Conservation (phyloP, 768 basidiomycete species). For the Agaricus blazei region DNA sequence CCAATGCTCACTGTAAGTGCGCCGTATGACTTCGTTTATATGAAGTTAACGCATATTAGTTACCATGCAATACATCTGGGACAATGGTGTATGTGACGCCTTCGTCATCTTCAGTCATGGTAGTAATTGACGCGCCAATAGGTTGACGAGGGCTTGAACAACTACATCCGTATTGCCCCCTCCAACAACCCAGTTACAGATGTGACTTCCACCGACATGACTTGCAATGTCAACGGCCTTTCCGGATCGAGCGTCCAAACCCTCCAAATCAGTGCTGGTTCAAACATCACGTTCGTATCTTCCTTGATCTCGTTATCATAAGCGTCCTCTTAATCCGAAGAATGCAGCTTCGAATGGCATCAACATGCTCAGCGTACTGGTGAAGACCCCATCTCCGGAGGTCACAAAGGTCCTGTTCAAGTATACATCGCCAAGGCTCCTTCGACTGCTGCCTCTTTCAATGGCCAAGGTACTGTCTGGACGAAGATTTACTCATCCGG, state of each 20-base stretch:
- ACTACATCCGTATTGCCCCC: constrained; percentile 40
- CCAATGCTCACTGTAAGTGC: constrained; percentile 30
- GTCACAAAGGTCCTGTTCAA: constrained; percentile 47
- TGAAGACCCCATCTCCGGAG: constrained; percentile 44
- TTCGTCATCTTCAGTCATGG: not conserved
- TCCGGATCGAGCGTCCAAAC: constrained; percentile 29
- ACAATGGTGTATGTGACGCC: constrained; percentile 33
- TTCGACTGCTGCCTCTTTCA: constrained; percentile 25
- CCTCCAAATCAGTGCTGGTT: constrained; percentile 35
- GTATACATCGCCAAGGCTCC: constrained; percentile 50
- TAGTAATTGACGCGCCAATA: constrained; percentile 11
- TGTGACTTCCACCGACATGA: constrained; percentile 46
- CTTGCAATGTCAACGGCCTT: constrained; percentile 47
- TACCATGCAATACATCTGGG: constrained; percentile 50
- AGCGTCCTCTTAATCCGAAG: not conserved
- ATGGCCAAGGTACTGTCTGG: constrained; percentile 43
- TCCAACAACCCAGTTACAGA: constrained; percentile 54
- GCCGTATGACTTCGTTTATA: not conserved
- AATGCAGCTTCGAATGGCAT: constrained; percentile 46
- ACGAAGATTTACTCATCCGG: constrained; percentile 36
- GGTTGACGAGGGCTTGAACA: constrained; percentile 43
- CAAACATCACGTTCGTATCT: constrained; percentile 30
- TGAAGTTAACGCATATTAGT: constrained; percentile 12
- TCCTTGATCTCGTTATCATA: constrained; percentile 10
- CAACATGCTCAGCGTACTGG: constrained; percentile 49